Percentiles rank a stretch among this genome's conserved stretches.
These are phyloP conservation scores for Penicillium sp. DNA, from an alignment of 2,329 filamentous ascomycete species.

Conservation along the genomic window DNA sequence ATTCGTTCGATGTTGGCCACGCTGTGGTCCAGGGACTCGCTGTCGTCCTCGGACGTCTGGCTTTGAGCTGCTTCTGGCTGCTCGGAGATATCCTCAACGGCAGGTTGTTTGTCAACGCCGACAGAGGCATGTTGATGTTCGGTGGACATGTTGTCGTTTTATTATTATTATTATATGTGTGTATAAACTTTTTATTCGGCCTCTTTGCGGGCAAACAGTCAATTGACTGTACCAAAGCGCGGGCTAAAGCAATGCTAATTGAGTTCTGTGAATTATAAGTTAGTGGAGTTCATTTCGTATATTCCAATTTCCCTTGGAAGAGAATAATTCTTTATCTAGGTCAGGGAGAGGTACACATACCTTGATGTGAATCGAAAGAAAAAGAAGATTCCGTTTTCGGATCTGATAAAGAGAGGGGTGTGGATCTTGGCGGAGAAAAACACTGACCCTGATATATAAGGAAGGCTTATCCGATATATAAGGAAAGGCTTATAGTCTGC, in stretches of 20 bases:
- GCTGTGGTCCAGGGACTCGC: slow-evolving; percentile 31
- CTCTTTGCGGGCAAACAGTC: neutral
- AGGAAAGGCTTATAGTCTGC: neutral
- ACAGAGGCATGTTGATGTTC: slow-evolving; percentile 8
- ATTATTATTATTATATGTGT: slow-evolving; percentile 1
- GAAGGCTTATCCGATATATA: neutral
- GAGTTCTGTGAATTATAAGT: neutral
- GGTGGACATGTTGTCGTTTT: slow-evolving; percentile 10
- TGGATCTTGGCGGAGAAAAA: slow-evolving; percentile 12
- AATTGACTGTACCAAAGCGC: neutral
- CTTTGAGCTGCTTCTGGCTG: slow-evolving; percentile 2
- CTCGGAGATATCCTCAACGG: slow-evolving; percentile 16
- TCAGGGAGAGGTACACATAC: neutral
- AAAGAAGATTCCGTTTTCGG: slow-evolving; percentile 14
- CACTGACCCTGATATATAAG: neutral
- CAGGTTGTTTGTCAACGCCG: slow-evolving; percentile 12
- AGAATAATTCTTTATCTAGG: neutral
- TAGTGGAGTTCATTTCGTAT: neutral
- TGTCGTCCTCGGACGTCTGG: slow-evolving; percentile 14
- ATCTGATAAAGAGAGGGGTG: slow-evolving; percentile 22
- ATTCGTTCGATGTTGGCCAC: slow-evolving; percentile 40
- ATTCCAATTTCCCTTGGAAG: neutral
- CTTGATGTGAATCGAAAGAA: neutral
- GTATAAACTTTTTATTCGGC: neutral
- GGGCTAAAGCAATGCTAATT: neutral